These are phyloP conservation scores for Neonectria punicea DNA, from an alignment of 2,329 filamentous ascomycete genomes.

Conservation along the genomic window DNA sequence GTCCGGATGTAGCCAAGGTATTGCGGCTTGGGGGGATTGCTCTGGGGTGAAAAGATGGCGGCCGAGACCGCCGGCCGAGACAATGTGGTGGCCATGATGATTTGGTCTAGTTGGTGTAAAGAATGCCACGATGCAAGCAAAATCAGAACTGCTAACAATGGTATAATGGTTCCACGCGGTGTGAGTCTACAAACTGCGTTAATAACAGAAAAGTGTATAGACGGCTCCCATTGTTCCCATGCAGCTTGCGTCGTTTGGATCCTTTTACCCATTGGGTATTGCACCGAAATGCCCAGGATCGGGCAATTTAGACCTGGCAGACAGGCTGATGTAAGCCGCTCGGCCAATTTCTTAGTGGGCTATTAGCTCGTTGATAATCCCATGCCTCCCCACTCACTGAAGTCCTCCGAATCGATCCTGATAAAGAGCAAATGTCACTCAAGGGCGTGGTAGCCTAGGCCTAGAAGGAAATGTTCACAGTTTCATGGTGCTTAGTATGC, in stretches of 20 bases:
- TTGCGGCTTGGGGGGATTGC: conserved; percentile 19
- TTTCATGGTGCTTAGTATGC: no score
- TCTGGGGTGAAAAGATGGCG: conserved; percentile 33
- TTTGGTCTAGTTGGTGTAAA: background rate
- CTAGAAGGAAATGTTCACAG: no score
- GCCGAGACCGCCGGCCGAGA: conserved; percentile 19
- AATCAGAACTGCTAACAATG: background rate
- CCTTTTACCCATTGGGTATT: background rate
- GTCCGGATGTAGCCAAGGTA: conserved; percentile 25
- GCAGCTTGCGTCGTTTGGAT: background rate
- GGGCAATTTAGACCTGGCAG: conserved; percentile 6
- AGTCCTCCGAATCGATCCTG: background rate
- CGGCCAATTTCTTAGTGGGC: conserved; percentile 12
- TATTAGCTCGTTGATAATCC: background rate
- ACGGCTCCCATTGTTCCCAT: background rate
- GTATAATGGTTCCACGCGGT: background rate
- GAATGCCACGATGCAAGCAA: background rate
- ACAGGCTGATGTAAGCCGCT: background rate
- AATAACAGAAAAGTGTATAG: background rate
- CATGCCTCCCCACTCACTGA: background rate
- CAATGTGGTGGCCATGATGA: conserved; percentile 7
- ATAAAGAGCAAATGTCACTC: background rate
- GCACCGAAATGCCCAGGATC: conserved; percentile 9
- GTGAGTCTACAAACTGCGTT: background rate
- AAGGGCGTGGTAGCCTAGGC: background rate